These are phyloP conservation scores for Aspergillus sparsus DNA, from an alignment of 495 filamentous ascomycete species.

Conservation along the genomic window DNA sequence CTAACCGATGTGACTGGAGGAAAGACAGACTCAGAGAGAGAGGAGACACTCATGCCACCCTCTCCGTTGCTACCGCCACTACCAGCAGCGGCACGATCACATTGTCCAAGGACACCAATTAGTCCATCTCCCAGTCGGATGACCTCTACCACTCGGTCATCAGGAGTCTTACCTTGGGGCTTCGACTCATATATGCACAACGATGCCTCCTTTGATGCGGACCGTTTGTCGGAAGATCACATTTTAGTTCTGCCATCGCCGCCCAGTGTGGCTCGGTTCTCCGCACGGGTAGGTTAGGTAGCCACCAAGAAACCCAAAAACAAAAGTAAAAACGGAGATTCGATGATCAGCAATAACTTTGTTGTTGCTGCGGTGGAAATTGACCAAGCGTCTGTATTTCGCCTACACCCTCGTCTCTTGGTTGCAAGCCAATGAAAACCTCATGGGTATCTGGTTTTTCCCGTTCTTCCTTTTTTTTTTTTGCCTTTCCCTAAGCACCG, in stretches of 20 bases:
- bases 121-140: slow-evolving; percentile 5
- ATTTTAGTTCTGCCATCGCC: slow-evolving; percentile 16
- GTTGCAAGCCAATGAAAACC: too few species aligned
- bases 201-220: background rate
- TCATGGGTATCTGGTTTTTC: background rate
- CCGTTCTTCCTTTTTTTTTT: background rate
- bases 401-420: too few species aligned
- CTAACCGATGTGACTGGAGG: background rate
- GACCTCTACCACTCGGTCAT: slow-evolving; percentile 12
- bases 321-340: background rate
- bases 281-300: slow-evolving; percentile 4
- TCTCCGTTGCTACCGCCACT: slow-evolving; percentile 15
- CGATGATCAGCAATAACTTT: background rate
- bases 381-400: background rate
- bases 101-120: background rate
- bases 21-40: background rate
- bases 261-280: slow-evolving; percentile 8
- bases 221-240: slow-evolving; percentile 12
- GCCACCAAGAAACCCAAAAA: background rate
- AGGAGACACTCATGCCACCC: background rate
- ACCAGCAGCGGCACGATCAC: background rate
- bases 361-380: background rate
- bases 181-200: slow-evolving; percentile 1
- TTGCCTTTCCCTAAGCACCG: background rate
- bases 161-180: slow-evolving; percentile 12